These are phyloP conservation scores for Fusarium sp. DNA, from an alignment of 2,329 filamentous ascomycete species.

Conservation along the genomic window DNA sequence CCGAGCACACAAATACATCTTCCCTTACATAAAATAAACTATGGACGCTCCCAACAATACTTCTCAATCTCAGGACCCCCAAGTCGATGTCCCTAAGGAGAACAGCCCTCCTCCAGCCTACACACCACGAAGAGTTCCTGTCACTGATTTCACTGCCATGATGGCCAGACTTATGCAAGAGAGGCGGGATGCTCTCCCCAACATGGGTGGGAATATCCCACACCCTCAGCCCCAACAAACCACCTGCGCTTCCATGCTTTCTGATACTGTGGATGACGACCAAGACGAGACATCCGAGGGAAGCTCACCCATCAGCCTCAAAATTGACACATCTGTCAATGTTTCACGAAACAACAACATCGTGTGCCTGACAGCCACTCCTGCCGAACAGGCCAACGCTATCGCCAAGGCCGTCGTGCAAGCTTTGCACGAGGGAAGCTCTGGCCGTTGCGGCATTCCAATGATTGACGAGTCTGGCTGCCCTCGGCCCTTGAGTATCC, in stretches of 20 bases:
- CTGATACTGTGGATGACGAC: constrained; percentile 13
- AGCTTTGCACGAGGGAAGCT: constrained; percentile 54
- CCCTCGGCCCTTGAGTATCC: constrained; percentile 52
- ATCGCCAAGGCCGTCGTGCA: constrained; percentile 57
- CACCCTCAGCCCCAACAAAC: constrained; percentile 9
- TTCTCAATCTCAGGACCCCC: constrained; percentile 21
- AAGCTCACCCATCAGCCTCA: constrained; percentile 54
- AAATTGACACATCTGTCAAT: constrained; percentile 58
- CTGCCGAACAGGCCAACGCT: constrained; percentile 51
- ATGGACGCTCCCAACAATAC: constrained; percentile 32
- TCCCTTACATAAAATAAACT: background rate
- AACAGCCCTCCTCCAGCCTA: constrained; percentile 45
- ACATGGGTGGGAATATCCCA: background rate
- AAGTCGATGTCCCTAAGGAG: constrained; percentile 32
- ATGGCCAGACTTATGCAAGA: constrained; percentile 28
- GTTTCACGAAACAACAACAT: constrained; percentile 60
- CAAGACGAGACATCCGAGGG: constrained; percentile 37
- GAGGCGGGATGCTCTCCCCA: constrained; percentile 4
- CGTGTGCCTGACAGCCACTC: constrained; percentile 53
- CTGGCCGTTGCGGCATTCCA: constrained; percentile 51
- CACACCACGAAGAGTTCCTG: constrained; percentile 33
- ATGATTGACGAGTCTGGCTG: constrained; percentile 58
- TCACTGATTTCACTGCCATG: constrained; percentile 23
- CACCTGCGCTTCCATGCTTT: constrained; percentile 9
- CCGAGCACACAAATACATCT: background rate